Conservation (phyloP, 2,329 filamentous ascomycete genomes). For the Penicillium verrucosum region DNA sequence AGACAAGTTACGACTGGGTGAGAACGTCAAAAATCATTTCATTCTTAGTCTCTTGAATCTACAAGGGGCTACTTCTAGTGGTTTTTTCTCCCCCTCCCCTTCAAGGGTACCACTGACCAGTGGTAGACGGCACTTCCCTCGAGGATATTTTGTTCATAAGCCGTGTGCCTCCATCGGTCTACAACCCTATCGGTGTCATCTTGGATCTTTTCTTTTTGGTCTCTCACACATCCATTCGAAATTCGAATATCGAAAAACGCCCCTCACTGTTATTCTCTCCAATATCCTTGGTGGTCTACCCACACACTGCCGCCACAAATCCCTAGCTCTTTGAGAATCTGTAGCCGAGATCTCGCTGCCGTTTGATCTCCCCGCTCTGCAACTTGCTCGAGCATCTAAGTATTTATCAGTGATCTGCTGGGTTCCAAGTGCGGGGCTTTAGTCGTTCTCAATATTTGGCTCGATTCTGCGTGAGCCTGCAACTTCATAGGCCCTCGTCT, state of each 20-base stretch:
- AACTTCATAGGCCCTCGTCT: constrained; percentile 5
- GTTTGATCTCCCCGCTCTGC: constrained; percentile 1
- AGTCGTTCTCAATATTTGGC: constrained; percentile 4
- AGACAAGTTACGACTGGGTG: constrained; percentile 7
- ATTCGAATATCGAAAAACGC: background rate
- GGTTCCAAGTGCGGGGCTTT: background rate
- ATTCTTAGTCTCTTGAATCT: constrained; percentile 22
- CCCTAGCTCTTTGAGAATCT: background rate
- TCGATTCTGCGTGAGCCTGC: constrained; percentile 13
- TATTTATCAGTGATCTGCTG: background rate
- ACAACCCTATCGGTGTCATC: background rate
- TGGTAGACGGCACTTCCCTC: constrained; percentile 20
- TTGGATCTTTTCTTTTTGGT: background rate
- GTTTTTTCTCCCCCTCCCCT: constrained; percentile 6
- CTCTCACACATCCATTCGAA: background rate
- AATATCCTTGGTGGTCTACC: background rate
- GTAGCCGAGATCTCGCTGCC: constrained; percentile 1
- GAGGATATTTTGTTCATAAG: constrained; percentile 22
- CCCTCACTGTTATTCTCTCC: background rate
- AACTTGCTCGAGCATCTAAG: background rate
- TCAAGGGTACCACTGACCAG: constrained; percentile 21
- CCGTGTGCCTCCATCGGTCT: constrained; percentile 18
- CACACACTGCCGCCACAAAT: background rate
- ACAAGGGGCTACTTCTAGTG: constrained; percentile 24
- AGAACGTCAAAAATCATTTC: constrained; percentile 1